Conservation (phyloP, 306 rosid genomes). For the Dryas drummondii region DNA sequence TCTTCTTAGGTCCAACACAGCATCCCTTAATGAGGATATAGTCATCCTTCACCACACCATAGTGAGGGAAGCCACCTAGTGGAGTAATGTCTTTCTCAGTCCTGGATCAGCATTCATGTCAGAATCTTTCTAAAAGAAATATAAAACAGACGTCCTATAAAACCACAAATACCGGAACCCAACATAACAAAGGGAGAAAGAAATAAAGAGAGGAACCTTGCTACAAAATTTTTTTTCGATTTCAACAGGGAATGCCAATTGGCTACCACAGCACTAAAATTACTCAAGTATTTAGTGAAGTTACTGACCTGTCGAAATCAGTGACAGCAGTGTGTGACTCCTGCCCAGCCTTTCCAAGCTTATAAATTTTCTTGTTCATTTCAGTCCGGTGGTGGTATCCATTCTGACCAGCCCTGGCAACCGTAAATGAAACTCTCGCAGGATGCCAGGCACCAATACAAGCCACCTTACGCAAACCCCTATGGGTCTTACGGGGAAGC, state of each 20-base stretch:
- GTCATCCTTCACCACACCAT: constrained; percentile 80
- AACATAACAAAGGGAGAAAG: no score
- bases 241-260: background rate
- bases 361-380: constrained; percentile 77
- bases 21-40: constrained; percentile 73
- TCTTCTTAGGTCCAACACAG: constrained; percentile 81
- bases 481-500: constrained; percentile 86
- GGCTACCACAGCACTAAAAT: background rate
- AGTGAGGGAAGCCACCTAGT: constrained; percentile 91
- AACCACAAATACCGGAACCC: background rate
- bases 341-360: constrained; percentile 63
- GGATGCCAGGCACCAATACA: constrained; percentile 99
- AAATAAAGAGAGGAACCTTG: no score
- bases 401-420: constrained; percentile 92
- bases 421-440: constrained; percentile 85
- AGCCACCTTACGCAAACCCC: constrained; percentile 89
- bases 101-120: constrained; percentile 36
- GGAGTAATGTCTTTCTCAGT: constrained; percentile 92
- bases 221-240: no score
- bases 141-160: background rate
- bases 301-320: constrained; percentile 64
- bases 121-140: background rate
- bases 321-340: constrained; percentile 67
- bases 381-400: constrained; percentile 89
- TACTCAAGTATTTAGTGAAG: background rate